phyloP scores from a whole-genome alignment of 306 rosid species.

The Acacia confusa region DNA sequence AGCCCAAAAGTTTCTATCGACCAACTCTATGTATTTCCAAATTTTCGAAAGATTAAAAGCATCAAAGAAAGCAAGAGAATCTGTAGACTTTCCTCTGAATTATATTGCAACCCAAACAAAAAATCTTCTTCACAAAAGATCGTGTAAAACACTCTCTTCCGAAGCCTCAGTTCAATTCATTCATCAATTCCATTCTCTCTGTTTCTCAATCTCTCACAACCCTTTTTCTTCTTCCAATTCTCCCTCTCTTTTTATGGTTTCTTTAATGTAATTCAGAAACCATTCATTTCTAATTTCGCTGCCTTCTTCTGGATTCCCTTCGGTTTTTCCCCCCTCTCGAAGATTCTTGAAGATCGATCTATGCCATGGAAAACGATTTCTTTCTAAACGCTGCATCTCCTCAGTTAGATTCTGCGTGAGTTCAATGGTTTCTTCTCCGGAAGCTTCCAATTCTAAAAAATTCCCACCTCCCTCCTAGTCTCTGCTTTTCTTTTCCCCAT shows the following conservation, averaged over 20 bases:
- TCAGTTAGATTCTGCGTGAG: constrained; percentile 68
- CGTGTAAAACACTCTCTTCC: background rate
- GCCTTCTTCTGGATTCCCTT: background rate
- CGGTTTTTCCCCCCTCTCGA: background rate
- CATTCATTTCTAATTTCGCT: background rate
- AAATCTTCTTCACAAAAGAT: background rate
- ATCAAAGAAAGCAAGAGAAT: background rate
- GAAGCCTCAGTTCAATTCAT: background rate
- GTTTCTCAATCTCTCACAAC: background rate
- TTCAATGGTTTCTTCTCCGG: constrained; percentile 64
- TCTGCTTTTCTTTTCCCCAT: too few relatives aligned
- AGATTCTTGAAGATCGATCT: background rate
- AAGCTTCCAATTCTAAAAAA: constrained; percentile 42
- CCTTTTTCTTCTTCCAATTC: background rate
- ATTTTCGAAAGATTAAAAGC: too few relatives aligned
- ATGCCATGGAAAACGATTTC: background rate
- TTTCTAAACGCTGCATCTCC: background rate
- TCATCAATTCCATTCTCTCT: background rate
- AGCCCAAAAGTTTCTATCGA: background rate
- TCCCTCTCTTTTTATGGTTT: background rate
- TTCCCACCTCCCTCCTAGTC: too few relatives aligned
- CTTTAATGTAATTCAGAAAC: background rate
- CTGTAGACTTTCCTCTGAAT: constrained; percentile 12
- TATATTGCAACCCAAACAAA: constrained; percentile 23
- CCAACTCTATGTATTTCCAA: too few relatives aligned